phyloP scores from a whole-genome alignment of 1,139 yeast species.

The Pichia sp. region DNA sequence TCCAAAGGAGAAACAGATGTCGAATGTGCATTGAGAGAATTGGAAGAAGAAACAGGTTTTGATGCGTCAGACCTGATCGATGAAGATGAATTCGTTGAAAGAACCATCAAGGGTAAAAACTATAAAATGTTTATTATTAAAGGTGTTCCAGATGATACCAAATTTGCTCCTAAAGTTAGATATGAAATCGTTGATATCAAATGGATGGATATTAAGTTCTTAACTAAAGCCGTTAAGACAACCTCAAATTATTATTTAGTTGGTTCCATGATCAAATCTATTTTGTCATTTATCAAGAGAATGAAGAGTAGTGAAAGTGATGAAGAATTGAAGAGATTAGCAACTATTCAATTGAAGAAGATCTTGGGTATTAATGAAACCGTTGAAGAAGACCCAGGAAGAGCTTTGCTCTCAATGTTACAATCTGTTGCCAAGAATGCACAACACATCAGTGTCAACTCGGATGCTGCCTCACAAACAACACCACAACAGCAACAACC shows the following conservation, averaged over 20 bases:
- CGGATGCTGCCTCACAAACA: constrained; percentile 8
- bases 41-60: constrained; percentile 93
- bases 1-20: constrained; percentile 89
- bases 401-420: constrained; percentile 66
- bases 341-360: constrained; percentile 62
- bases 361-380: constrained; percentile 54
- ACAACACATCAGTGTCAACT: constrained; percentile 15
- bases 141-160: constrained; percentile 74
- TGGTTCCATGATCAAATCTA: constrained; percentile 59
- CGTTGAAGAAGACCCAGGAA: constrained; percentile 53
- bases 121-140: constrained; percentile 78
- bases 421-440: constrained; percentile 44
- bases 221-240: constrained; percentile 34
- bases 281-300: constrained; percentile 54
- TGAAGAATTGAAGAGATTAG: constrained; percentile 52
- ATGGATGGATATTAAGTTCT: constrained; percentile 55
- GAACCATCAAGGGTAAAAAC: constrained; percentile 81
- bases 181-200: constrained; percentile 77
- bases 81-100: constrained; percentile 73
- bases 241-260: constrained; percentile 55
- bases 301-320: constrained; percentile 43
- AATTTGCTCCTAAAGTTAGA: constrained; percentile 77
- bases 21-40: constrained; percentile 94
- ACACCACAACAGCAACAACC: constrained; percentile 7
- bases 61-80: constrained; percentile 68